Base-by-base conservation (phyloP, 208 protist genomes). In the Crithidia fasciculata region DNA sequence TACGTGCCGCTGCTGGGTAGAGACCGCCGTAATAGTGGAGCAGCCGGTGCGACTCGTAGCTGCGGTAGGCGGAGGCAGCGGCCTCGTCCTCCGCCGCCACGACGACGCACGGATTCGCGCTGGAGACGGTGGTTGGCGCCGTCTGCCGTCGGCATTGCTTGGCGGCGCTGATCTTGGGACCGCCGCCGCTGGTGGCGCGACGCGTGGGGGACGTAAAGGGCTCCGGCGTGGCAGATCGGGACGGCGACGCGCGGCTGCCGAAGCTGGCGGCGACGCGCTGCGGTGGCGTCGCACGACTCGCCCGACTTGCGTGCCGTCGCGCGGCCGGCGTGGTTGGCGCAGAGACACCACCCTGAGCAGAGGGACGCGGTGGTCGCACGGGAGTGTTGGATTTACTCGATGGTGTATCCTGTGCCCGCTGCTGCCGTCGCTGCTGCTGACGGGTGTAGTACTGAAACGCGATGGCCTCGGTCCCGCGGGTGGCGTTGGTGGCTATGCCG, bases 21-120 rank as follows among this genome's bases (percentile, higher is more conserved):
- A 72, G n/a, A 6, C 74, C 74, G n/a, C 74, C 74, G 53, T 78
- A 78, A 66, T 66, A 56, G 40, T 72, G 74, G 28, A 78, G 50
- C 57, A 78, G 40, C 8, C 66, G 66, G 12, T 59, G 65, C 36
- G 74, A 63, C 59, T 78, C 74, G 28, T 69, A 63, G 43, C 28
- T 28, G 28, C 63, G 74, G 13, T n/a, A 64, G 44, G 69, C 55
- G 12, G 52, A 49, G 15, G 74, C 67, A 40, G 64, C 40, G n/a
- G 72, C 57, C 37, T 63, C 59, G 8, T 57, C 36, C 36, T 69
- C 52, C 53, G 50, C 74, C 59, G 47, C 50, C 28, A 28, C 28
- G 28, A 28, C 28, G 28, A 28, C 28, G 28, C 28, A 28, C 28
- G 28, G 28, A 28, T 28, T 28, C 28, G 28, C 28, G 28, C 28